These are phyloP conservation scores for Pseudogymnoascus sp. DNA, from an alignment of 2,329 filamentous ascomycete genomes.

Conservation along the genomic window DNA sequence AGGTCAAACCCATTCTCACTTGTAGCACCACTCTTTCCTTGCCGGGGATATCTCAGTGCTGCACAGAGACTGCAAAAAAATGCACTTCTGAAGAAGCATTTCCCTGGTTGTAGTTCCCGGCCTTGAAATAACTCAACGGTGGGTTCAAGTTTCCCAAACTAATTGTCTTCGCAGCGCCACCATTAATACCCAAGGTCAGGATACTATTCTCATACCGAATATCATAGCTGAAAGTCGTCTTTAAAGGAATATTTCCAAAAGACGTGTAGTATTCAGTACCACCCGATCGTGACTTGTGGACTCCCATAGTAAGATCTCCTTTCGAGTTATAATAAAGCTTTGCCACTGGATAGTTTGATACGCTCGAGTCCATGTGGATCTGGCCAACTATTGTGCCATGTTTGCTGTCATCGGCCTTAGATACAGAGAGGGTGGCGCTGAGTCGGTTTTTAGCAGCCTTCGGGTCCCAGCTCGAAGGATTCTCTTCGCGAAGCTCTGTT, in stretches of 20 bases:
- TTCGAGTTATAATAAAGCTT: slow-evolving; percentile 33
- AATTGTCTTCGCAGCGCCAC: slow-evolving; percentile 19
- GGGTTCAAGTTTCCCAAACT: slow-evolving; percentile 25
- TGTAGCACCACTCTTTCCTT: too few relatives aligned
- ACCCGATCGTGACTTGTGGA: slow-evolving; percentile 30
- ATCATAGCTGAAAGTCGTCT: slow-evolving; percentile 31
- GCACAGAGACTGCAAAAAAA: slow-evolving; percentile 8
- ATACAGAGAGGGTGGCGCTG: slow-evolving; percentile 26
- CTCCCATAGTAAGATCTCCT: slow-evolving; percentile 32
- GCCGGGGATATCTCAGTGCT: neutral
- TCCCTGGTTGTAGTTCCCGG: slow-evolving; percentile 33
- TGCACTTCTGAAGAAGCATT: slow-evolving; percentile 21
- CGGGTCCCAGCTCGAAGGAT: slow-evolving; percentile 29
- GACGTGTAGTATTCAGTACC: slow-evolving; percentile 27
- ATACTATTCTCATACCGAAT: slow-evolving; percentile 31
- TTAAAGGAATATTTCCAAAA: slow-evolving; percentile 29
- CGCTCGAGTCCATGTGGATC: slow-evolving; percentile 31
- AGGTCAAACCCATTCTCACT: too few relatives aligned
- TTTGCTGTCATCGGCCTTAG: slow-evolving; percentile 27
- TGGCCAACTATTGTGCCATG: slow-evolving; percentile 35
- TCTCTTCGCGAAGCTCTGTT: slow-evolving; percentile 34
- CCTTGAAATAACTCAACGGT: slow-evolving; percentile 33
- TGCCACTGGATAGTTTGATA: slow-evolving; percentile 33
- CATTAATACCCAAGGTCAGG: slow-evolving; percentile 29
- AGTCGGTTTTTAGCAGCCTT: slow-evolving; percentile 27